Evolutionary conservation across 176 grass and related monocot species (phyloP).

Genomic region (Ananas comosus): DNA sequence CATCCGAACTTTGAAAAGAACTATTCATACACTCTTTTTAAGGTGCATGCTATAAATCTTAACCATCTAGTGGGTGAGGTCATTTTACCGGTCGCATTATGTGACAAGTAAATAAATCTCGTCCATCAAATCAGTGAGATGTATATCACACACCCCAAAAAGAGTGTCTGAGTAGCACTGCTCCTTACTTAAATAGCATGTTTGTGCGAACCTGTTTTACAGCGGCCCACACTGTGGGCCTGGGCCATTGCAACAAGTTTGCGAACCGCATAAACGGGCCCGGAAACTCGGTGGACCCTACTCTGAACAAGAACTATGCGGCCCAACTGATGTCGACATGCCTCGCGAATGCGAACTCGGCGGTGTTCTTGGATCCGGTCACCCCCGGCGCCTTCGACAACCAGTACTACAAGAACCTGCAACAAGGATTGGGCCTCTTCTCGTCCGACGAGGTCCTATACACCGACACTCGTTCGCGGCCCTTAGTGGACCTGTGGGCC

Average conservation of each 20-base stretch:
- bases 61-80: no score
- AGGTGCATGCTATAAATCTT: no score
- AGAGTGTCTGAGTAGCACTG: no score
- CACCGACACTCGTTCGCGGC: constrained; percentile 45
- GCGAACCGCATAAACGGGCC: constrained; percentile 31
- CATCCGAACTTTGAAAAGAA: no score
- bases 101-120: no score
- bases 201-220: not conserved
- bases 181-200: no score
- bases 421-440: constrained; percentile 29
- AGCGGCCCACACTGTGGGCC: constrained; percentile 65
- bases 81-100: no score
- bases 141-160: not conserved
- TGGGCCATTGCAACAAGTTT: constrained; percentile 67
- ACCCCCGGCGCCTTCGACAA: constrained; percentile 67
- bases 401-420: constrained; percentile 74
- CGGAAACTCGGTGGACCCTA: constrained; percentile 24
- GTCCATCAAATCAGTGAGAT: not conserved
- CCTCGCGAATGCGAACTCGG: constrained; percentile 18
- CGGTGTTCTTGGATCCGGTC: constrained; percentile 59
- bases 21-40: no score
- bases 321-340: constrained; percentile 37
- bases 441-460: constrained; percentile 57
- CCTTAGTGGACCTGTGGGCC: constrained; percentile 37
- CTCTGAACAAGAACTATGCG: constrained; percentile 50